Conservation (phyloP, 78 protist genomes). For the Cyanophora paradoxa region DNA sequence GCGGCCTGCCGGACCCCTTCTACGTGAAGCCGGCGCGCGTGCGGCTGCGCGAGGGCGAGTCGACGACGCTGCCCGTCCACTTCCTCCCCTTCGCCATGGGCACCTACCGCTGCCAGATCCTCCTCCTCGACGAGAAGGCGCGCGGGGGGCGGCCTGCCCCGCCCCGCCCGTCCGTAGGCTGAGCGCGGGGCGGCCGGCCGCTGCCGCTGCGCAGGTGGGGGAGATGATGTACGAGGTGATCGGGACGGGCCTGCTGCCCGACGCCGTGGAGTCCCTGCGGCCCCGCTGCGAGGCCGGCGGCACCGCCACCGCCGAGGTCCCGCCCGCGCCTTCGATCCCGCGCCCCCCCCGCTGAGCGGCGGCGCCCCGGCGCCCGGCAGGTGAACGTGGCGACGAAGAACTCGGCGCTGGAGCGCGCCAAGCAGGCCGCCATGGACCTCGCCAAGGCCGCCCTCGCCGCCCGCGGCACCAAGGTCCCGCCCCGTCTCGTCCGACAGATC, state of each 20-base stretch:
- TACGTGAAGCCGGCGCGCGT: neutral
- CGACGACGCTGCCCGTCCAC: neutral
- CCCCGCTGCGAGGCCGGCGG: neutral
- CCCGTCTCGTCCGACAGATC: neutral
- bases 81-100: slow-evolving; percentile 40
- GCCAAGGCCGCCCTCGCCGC: neutral
- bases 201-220: too few relatives aligned
- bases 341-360: neutral
- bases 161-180: too few relatives aligned
- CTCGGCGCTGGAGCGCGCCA: neutral
- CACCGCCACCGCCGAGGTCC: too few relatives aligned
- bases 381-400: neutral
- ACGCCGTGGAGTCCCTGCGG: neutral
- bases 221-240: slow-evolving; percentile 13
- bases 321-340: too few relatives aligned
- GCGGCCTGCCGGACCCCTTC: neutral
- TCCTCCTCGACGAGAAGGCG: slow-evolving; percentile 24
- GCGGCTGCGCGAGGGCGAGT: neutral
- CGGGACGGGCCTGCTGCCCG: slow-evolving; percentile 17
- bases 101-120: slow-evolving; percentile 1
- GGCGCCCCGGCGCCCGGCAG: neutral
- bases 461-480: neutral
- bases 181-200: too few relatives aligned
- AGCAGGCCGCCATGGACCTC: neutral
- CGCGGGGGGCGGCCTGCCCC: too few relatives aligned